Conservation (phyloP, 345 rosid species). For the Euphorbia lathyris region DNA sequence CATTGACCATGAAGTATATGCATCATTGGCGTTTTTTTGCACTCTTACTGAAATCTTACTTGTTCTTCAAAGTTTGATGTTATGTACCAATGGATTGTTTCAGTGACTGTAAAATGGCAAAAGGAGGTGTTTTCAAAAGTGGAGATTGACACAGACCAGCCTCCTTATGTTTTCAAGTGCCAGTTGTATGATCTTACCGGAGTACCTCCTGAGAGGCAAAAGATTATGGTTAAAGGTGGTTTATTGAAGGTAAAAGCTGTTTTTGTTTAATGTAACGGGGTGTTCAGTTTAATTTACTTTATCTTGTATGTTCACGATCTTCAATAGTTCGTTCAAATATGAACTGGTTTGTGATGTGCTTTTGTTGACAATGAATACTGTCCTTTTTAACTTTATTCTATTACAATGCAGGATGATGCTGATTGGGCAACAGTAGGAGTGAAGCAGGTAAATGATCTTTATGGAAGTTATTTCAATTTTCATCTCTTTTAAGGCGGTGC, state of each 20-base stretch:
- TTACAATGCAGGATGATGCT: slow-evolving; percentile 69
- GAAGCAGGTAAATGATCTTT: slow-evolving; percentile 51
- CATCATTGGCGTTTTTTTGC: background rate
- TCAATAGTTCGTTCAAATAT: background rate
- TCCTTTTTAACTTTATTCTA: slow-evolving; percentile 9
- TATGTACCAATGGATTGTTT: slow-evolving; percentile 15
- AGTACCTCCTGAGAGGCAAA: slow-evolving; percentile 95
- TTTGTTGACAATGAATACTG: slow-evolving; percentile 10
- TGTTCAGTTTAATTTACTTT: background rate
- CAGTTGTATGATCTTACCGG: slow-evolving; percentile 88
- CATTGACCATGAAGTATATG: background rate
- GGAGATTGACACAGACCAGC: slow-evolving; percentile 73
- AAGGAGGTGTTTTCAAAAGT: slow-evolving; percentile 76
- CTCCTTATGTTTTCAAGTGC: slow-evolving; percentile 84
- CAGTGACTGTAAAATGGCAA: slow-evolving; percentile 95
- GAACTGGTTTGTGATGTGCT: slow-evolving; percentile 5
- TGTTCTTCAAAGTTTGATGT: background rate
- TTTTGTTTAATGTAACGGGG: background rate
- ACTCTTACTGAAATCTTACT: background rate
- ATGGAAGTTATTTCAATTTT: background rate
- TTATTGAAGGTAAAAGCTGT: slow-evolving; percentile 60
- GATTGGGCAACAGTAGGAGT: slow-evolving; percentile 86
- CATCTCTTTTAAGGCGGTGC: too few species aligned
- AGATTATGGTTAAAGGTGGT: slow-evolving; percentile 97
- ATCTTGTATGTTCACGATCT: background rate